Evolutionary conservation across 768 basidiomycete species (phyloP), one percentile per base, ranked within the genome.

Genomic region (Phaffia australis): DNA sequence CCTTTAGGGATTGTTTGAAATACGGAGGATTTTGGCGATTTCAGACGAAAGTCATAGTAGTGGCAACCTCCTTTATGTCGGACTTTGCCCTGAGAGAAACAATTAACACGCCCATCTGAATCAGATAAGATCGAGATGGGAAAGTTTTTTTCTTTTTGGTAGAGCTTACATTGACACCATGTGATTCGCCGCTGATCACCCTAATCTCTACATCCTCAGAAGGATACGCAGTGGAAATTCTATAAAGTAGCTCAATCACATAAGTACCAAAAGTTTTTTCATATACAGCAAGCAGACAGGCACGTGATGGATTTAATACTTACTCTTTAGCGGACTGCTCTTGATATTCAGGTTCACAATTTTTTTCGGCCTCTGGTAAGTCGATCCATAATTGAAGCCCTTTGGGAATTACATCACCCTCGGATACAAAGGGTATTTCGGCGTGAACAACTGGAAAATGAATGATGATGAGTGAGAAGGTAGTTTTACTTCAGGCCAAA

Each of bases 141-240:
- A 23, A 18, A 23, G 61, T 23, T 3, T 25, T 19, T n/a, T n/a
- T n/a, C n/a, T n/a, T n/a, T n/a, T n/a, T n/a, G n/a, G 68, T 35
- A 50, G 25, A 21, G 25, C 72, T 48, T 27, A 71, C 71, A 7
- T 48, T 70, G 2, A 84, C 80, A 16, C 88, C 90, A 70, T 92
- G 84, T 67, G 88, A 88, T 74, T 85, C 86, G 6, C 94, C 94
- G 69, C 88, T 90, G 71, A 97, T 88, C 50, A 98, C 86, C 73
- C 54, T 46, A 35, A 70, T 62, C 14, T 58, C 54, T 42, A 65
- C 61, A 54, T 64, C 59, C 5, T 68, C 57, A 1, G 62, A 42
- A 25, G 71, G 71, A 42, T 60, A 60, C 23, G 74, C 70, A 2
- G 73, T 75, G 3, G 66, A 60, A 87, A 72, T 91, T 84, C 84